Evolutionary conservation across 805 yeast species (phyloP).

Genomic region (Wickerhamiella spandovensis): DNA sequence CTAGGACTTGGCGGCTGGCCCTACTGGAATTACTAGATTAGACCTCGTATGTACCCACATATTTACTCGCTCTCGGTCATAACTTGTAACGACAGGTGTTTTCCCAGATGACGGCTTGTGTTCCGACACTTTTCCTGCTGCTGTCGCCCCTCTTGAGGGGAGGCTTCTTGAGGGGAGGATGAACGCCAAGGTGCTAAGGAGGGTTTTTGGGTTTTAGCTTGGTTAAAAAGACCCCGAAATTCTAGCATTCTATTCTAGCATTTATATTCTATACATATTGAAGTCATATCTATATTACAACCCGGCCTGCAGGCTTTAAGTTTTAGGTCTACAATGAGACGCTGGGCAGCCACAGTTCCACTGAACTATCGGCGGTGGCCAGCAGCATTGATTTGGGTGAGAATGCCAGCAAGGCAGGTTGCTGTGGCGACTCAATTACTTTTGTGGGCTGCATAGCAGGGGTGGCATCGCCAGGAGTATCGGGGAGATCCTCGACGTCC

Average conservation of each 20-base stretch:
- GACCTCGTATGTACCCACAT: too few species aligned
- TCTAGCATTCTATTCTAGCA: too few species aligned
- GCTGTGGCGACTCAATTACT: conserved; percentile 13
- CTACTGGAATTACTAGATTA: too few species aligned
- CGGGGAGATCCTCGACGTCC: conserved; percentile 27
- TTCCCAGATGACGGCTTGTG: conserved; percentile 73
- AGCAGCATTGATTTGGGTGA: conserved; percentile 48
- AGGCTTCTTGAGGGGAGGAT: too few species aligned
- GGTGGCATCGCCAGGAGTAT: conserved; percentile 6
- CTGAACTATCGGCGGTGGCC: conserved; percentile 50
- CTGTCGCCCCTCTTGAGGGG: conserved; percentile 51
- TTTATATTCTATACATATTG: too few species aligned
- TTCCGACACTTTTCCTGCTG: conserved; percentile 68
- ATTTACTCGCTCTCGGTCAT: too few species aligned
- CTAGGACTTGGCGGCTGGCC: too few species aligned
- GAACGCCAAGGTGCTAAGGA: too few species aligned
- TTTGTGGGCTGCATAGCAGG: conserved; percentile 16
- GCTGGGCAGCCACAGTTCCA: conserved; percentile 30
- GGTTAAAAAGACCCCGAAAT: too few species aligned
- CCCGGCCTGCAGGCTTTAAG: background rate
- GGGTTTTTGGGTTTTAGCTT: too few species aligned
- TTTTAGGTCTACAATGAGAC: background rate
- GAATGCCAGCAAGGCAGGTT: conserved; percentile 24
- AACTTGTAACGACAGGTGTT: too few species aligned
- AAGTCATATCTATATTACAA: background rate